phyloP scores from a whole-genome alignment of 1,139 yeast species.

The Hyphopichia burtonii region DNA sequence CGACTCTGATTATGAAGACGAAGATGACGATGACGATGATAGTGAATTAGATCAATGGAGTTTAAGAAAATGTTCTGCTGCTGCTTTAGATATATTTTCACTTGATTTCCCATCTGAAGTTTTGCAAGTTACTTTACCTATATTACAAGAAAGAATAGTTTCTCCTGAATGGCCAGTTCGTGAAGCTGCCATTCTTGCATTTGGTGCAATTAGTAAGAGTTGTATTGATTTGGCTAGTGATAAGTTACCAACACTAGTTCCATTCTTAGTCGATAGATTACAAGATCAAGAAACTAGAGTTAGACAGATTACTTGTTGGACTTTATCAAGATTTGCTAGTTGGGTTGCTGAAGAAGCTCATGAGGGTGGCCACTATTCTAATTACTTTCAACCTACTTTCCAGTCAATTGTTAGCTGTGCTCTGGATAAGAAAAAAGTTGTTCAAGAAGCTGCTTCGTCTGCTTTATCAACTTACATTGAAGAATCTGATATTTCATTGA shows the following conservation, averaged over 20 bases:
- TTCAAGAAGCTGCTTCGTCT: constrained; percentile 91
- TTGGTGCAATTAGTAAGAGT: constrained; percentile 94
- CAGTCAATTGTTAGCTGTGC: constrained; percentile 73
- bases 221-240: constrained; percentile 70
- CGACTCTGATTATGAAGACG: constrained; percentile 53
- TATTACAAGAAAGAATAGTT: constrained; percentile 67
- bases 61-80: constrained; percentile 89
- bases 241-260: constrained; percentile 77
- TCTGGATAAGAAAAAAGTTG: constrained; percentile 82
- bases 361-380: constrained; percentile 60
- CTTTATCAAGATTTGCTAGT: constrained; percentile 76
- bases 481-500: constrained; percentile 63
- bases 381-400: constrained; percentile 73
- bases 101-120: constrained; percentile 67
- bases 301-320: constrained; percentile 94
- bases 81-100: constrained; percentile 82
- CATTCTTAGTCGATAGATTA: constrained; percentile 78
- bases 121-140: constrained; percentile 67
- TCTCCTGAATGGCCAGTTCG: constrained; percentile 81
- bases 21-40: constrained; percentile 66
- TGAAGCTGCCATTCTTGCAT: constrained; percentile 90
- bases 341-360: constrained; percentile 77
- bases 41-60: constrained; percentile 78
- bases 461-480: constrained; percentile 84
- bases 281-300: constrained; percentile 80